A percentile compares a stretch with the other conserved stretches of the same genome.
phyloP scores from a whole-genome alignment of 192 early-diverging fungal genomes.

The Coemansia sp. region DNA sequence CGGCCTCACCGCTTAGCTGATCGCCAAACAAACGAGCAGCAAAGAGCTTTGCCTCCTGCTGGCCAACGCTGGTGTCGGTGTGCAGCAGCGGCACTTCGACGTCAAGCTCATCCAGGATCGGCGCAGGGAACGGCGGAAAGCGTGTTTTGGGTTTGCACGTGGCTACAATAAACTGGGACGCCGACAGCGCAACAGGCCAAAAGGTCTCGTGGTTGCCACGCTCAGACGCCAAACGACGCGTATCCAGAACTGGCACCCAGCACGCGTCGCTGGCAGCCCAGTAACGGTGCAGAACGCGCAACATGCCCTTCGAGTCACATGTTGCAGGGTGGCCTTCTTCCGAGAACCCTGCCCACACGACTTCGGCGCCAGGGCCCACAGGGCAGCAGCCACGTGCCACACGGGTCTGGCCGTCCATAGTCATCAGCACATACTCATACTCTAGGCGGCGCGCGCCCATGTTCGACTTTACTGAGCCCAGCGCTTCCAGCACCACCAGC shows the following conservation, averaged over 20 bases:
- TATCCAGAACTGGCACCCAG: slow-evolving; percentile 88
- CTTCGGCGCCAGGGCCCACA: slow-evolving; percentile 58
- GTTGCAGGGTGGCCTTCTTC: slow-evolving; percentile 70
- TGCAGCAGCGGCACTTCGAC: slow-evolving; percentile 68
- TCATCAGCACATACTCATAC: slow-evolving; percentile 42
- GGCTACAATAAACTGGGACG: slow-evolving; percentile 68
- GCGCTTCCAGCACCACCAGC: slow-evolving; percentile 32
- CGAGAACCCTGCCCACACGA: slow-evolving; percentile 86
- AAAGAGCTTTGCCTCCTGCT: slow-evolving; percentile 56
- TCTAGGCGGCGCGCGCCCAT: slow-evolving; percentile 21
- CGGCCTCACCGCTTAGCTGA: slow-evolving; percentile 62
- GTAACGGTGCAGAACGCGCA: slow-evolving; percentile 71
- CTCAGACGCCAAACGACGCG: slow-evolving; percentile 29
- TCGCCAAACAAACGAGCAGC: slow-evolving; percentile 56
- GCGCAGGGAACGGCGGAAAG: slow-evolving; percentile 69
- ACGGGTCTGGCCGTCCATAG: slow-evolving; percentile 34
- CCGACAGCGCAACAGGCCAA: slow-evolving; percentile 86
- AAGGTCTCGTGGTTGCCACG: slow-evolving; percentile 59
- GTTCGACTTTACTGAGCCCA: slow-evolving; percentile 22
- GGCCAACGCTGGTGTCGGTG: slow-evolving; percentile 46
- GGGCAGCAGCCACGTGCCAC: slow-evolving; percentile 58
- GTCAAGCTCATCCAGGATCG: slow-evolving; percentile 64
- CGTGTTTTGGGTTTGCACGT: slow-evolving; percentile 56
- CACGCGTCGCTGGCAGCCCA: slow-evolving; percentile 52
- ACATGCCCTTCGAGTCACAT: slow-evolving; percentile 78